These are phyloP conservation scores for Maudiozyma saulgeensis DNA, from an alignment of 805 yeast species.

Conservation along the genomic window DNA sequence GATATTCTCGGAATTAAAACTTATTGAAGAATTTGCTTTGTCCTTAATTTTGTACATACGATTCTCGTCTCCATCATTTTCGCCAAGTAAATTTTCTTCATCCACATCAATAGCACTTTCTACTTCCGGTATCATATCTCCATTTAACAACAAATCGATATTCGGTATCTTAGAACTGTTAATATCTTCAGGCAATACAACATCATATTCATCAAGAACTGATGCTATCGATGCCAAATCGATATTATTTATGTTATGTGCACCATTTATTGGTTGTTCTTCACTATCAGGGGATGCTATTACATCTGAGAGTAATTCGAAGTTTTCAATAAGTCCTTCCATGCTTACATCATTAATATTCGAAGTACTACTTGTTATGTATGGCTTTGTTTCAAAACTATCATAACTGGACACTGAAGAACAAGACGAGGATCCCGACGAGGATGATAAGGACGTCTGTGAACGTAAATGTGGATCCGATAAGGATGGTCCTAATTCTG, in stretches of 20 bases:
- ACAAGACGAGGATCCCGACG: not conserved
- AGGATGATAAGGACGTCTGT: not conserved
- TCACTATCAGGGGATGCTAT: not conserved
- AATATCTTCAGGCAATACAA: constrained; percentile 4
- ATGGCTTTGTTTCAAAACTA: constrained; percentile 1
- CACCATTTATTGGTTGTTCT: constrained; percentile 9
- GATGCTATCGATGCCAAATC: constrained; percentile 18
- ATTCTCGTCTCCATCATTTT: not conserved
- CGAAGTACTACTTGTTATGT: constrained; percentile 1
- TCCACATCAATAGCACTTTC: not conserved
- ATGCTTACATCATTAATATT: constrained; percentile 1
- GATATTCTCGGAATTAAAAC: not conserved
- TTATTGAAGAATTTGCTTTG: not conserved
- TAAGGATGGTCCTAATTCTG: not conserved
- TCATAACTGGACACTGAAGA: not conserved
- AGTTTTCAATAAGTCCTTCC: constrained; percentile 1
- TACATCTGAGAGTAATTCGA: constrained; percentile 2
- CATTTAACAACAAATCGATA: not conserved
- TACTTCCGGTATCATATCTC: constrained; percentile 3
- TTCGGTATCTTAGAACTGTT: not conserved
- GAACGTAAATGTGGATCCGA: not conserved
- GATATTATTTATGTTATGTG: not conserved
- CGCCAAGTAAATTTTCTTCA: not conserved
- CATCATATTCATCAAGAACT: constrained; percentile 26
- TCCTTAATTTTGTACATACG: not conserved